phyloP scores from a whole-genome alignment of 352 stramenopile genomes.

The Phytophthora syringae region DNA sequence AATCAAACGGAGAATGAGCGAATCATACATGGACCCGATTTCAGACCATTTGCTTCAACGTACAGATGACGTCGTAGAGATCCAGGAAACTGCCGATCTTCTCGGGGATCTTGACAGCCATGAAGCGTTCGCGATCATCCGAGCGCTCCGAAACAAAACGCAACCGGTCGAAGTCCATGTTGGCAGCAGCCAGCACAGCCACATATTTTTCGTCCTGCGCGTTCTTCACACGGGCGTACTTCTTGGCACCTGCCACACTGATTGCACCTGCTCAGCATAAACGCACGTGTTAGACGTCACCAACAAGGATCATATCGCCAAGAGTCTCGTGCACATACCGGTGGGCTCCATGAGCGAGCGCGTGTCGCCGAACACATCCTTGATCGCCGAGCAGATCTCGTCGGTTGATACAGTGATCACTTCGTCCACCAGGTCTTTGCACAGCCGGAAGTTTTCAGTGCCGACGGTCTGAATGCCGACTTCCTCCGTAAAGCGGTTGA shows the following conservation, averaged over 20 bases:
- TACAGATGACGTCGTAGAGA: constrained; percentile 83
- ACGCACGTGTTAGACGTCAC: not conserved
- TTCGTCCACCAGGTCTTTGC: constrained; percentile 94
- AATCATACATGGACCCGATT: not conserved
- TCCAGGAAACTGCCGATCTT: constrained; percentile 91
- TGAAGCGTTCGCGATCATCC: constrained; percentile 95
- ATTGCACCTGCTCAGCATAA: constrained; percentile 84
- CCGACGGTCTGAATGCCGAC: constrained; percentile 95
- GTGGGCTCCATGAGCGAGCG: constrained; percentile 95
- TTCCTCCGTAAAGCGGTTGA: constrained; percentile 98
- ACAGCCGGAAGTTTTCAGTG: constrained; percentile 96
- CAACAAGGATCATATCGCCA: not conserved
- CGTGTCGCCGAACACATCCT: constrained; percentile 94
- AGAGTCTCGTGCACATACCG: constrained; percentile 24
- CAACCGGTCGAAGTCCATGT: constrained; percentile 99
- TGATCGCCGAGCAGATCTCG: constrained; percentile 95
- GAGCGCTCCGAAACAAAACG: constrained; percentile 91
- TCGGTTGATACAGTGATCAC: constrained; percentile 98
- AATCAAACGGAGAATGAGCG: constrained; percentile 1
- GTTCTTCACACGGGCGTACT: constrained; percentile 82
- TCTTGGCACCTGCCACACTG: constrained; percentile 96
- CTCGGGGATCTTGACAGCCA: constrained; percentile 97
- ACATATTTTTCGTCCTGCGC: constrained; percentile 88
- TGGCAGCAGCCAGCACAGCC: constrained; percentile 96
- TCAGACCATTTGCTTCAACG: constrained; percentile 12